Evolutionary conservation across 345 rosid species (phyloP), one percentile per base, ranked within the genome.

Genomic region (Eucalyptus sp.): DNA sequence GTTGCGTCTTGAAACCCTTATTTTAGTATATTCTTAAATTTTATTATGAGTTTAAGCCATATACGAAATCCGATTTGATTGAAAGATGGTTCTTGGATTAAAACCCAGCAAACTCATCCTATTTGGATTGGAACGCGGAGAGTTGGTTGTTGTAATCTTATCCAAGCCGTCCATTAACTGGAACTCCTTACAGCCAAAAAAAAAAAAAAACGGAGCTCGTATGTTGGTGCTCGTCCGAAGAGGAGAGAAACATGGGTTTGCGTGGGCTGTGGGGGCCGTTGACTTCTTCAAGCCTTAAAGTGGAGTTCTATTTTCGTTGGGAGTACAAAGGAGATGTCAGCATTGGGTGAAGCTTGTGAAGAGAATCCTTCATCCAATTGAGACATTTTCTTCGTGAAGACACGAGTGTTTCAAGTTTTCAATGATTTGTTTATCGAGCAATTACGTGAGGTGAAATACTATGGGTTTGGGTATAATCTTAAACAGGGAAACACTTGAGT

Each of bases 31-130:
- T 25, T 60, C 1, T 10, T 60, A 58, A 58, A 58, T 58, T 11
- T 11, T 5, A 5, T 25, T 60, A 0, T 10, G 4, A 60, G 14
- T 60, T 60, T 25, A 1, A 60, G n/a, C n/a, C 2, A 0, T 60
- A 60, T 25, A 25, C 7, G 14, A 58, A 24, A 58, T 5, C 4
- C 7, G 0, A 58, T 58, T 22, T 58, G 64, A 58, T 58, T 58
- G 14, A 10, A 58, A 24, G 66, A 58, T 58, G n/a, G 5, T 0
- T 22, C 5, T 56, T 22, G 62, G 62, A 24, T 56, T 56, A 56
- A 56, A 22, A 24, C 27, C 1, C 29, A 56, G 62, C 29, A 20
- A 9, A 56, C 27, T 1, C 1, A 56, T 8, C 62, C 1, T 22
- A 9, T 56, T 56, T 56, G 29, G 27, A 56, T 4, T 56, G 12